Conservation (phyloP, 495 filamentous ascomycete genomes). For the Lasiosphaeria hispida region DNA sequence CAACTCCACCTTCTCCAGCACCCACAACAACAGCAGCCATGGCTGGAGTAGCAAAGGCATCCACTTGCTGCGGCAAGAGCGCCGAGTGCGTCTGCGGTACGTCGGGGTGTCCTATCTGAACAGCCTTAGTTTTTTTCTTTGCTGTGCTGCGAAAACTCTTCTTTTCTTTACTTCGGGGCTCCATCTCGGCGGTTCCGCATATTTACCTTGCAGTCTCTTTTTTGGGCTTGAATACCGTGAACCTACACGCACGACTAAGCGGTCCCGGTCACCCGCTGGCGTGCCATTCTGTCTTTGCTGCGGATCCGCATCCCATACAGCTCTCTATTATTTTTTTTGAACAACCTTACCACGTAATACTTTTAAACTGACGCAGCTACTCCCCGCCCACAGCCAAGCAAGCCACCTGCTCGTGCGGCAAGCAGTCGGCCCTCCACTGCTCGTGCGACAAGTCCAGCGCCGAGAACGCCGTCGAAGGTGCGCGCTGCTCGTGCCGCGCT, state of each 20-base stretch:
- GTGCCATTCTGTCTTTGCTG: too few species aligned
- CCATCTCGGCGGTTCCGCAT: not conserved
- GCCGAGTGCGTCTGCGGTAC: constrained; percentile 51
- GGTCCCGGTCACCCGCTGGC: too few species aligned
- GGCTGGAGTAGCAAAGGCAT: constrained; percentile 25
- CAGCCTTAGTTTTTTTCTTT: not conserved
- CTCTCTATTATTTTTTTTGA: not conserved
- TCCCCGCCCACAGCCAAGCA: constrained; percentile 41
- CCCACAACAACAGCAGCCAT: constrained; percentile 19
- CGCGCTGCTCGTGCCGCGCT: constrained; percentile 77
- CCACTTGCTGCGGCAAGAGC: constrained; percentile 53
- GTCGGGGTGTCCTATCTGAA: constrained; percentile 4
- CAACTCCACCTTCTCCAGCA: not conserved
- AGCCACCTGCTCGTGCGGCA: constrained; percentile 82
- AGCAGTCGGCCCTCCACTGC: constrained; percentile 81
- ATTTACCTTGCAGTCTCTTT: not conserved
- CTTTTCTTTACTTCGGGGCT: not conserved
- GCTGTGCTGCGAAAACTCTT: not conserved
- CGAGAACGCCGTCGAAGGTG: constrained; percentile 72
- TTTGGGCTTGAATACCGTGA: too few species aligned
- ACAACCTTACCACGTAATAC: not conserved
- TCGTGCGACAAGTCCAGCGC: constrained; percentile 71
- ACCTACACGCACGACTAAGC: too few species aligned
- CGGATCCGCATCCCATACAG: not conserved
- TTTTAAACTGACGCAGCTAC: not conserved